These are phyloP conservation scores for Anacardium occidentale DNA, from an alignment of 345 rosid species.

Conservation along the genomic window DNA sequence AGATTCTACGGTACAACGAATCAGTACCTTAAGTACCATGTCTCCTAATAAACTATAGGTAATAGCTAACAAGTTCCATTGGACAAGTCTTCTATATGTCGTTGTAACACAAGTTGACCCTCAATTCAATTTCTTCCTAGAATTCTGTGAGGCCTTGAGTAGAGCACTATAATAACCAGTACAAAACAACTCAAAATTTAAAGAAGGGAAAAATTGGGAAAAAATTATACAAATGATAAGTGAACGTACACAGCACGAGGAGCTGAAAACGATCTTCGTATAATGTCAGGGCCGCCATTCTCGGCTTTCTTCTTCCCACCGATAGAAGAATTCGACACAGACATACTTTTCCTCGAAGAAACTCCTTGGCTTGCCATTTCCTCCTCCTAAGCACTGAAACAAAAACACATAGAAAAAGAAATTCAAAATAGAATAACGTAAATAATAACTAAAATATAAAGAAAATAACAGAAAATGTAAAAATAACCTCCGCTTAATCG, in stretches of 20 bases:
- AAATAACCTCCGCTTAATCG: neutral
- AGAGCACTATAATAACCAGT: neutral
- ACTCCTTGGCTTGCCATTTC: constrained; percentile 78
- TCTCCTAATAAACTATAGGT: neutral
- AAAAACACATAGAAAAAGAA: neutral
- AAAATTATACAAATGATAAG: neutral
- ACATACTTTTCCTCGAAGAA: constrained; percentile 63
- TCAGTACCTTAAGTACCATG: neutral
- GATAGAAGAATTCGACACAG: constrained; percentile 42
- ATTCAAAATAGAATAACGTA: neutral
- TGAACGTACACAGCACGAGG: constrained; percentile 61
- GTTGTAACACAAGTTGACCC: neutral
- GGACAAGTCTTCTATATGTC: neutral
- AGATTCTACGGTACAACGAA: neutral
- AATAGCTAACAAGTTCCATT: neutral
- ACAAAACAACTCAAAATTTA: neutral
- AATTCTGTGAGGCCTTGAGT: neutral
- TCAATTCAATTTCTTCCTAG: neutral
- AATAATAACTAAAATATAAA: neutral
- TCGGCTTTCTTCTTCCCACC: constrained; percentile 62
- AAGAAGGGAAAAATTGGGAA: neutral
- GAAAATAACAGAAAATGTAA: neutral
- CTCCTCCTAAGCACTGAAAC: constrained; percentile 7
- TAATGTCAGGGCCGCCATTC: constrained; percentile 46
- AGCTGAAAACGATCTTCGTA: constrained; percentile 58